phyloP scores from a whole-genome alignment of 306 rosid genomes.

The Lagenaria siceraria region DNA sequence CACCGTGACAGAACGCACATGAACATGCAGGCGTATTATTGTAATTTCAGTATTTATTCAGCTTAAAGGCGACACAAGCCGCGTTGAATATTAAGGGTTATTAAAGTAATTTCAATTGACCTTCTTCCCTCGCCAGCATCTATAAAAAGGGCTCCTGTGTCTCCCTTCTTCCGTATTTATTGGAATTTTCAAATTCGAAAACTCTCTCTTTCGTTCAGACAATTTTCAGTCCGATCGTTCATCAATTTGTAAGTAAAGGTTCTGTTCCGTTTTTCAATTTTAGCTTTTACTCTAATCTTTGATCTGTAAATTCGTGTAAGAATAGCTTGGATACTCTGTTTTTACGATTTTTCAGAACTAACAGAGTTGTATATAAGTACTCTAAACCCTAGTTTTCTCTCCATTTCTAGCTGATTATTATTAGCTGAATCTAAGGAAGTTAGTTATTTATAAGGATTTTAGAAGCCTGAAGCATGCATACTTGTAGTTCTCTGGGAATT shows the following conservation, averaged over 20 bases:
- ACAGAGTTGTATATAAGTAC: neutral
- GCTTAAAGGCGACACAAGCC: neutral
- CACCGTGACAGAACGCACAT: neutral
- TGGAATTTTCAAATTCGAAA: neutral
- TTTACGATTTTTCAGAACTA: neutral
- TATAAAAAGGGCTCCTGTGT: neutral
- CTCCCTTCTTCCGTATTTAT: neutral
- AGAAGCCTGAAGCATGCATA: constrained; percentile 25
- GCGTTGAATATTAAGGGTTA: neutral
- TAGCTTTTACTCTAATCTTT: neutral
- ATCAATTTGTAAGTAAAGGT: neutral
- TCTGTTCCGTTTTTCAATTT: neutral
- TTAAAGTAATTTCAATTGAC: neutral
- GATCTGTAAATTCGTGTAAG: neutral
- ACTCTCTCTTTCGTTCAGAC: neutral
- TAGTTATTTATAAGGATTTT: neutral
- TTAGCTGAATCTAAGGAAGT: neutral
- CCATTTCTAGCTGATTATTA: neutral
- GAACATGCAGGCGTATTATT: neutral
- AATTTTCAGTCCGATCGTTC: neutral
- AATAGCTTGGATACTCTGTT: neutral
- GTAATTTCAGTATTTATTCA: neutral
- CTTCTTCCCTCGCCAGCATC: neutral
- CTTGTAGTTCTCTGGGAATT: constrained; percentile 54
- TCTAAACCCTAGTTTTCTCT: neutral